A percentile compares a stretch with the other conserved stretches of the same genome.
These are phyloP conservation scores for Madurella fahalii DNA, from an alignment of 2,329 filamentous ascomycete species.

Conservation along the genomic window DNA sequence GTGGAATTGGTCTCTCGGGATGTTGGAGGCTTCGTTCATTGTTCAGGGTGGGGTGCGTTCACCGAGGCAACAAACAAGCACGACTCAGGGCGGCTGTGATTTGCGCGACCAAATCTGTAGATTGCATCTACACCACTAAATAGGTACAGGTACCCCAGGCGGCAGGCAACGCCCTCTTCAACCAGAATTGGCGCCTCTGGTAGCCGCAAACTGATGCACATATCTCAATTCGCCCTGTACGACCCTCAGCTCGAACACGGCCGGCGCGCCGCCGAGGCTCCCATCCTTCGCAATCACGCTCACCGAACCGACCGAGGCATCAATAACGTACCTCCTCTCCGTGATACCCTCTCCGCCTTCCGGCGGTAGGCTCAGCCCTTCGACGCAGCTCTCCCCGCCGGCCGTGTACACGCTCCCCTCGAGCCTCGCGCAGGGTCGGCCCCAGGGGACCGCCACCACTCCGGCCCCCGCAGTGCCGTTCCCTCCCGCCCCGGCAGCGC, in stretches of 20 bases:
- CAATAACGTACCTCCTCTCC: background rate
- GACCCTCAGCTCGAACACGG: slow-evolving; percentile 4
- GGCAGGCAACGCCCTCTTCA: too few species aligned
- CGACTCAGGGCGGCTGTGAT: too few species aligned
- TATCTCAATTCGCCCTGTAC: slow-evolving; percentile 6
- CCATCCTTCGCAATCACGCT: slow-evolving; percentile 6
- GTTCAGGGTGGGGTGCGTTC: too few species aligned
- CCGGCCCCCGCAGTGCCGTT: too few species aligned
- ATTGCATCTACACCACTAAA: too few species aligned
- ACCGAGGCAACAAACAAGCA: too few species aligned
- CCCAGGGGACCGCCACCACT: slow-evolving; percentile 22
- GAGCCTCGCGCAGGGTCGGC: slow-evolving; percentile 32
- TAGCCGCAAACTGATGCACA: slow-evolving; percentile 4
- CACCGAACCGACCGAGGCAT: slow-evolving; percentile 1
- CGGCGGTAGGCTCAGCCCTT: background rate
- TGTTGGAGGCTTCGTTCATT: too few species aligned
- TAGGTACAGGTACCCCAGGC: too few species aligned
- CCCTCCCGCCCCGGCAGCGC: too few species aligned
- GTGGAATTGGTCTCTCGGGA: too few species aligned
- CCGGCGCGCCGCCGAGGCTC: background rate
- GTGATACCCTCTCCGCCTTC: background rate
- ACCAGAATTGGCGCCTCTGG: too few species aligned
- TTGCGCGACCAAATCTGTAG: too few species aligned
- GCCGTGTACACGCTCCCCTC: slow-evolving; percentile 24
- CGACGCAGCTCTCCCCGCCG: background rate